Base-by-base conservation (phyloP, 176 grass and related monocot species). In the Aegilops umbellulata region DNA sequence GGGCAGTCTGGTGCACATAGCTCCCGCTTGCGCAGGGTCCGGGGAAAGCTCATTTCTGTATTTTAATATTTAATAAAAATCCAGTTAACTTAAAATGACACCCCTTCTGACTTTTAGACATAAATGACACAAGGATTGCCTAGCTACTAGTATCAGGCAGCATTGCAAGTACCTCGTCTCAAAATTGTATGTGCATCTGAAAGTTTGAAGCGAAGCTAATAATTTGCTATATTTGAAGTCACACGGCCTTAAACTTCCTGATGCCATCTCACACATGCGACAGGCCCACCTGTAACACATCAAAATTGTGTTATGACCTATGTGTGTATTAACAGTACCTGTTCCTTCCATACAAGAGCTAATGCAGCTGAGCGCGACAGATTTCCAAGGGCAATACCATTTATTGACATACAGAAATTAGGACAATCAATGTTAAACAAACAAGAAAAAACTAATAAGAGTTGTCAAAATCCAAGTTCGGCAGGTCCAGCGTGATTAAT, bases 161-260 rank as follows among this genome's bases (percentile, higher is more conserved):
- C 17, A 79, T 31, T 51, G 9, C 14, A 30, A 41, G 32, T 92
- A 98, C 96, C 96, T 94, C 77, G 89, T 84, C 74, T 95, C 88
- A 91, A 98, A 98, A 88, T 91, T 95, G 67, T 95, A 98, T 74
- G 78, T 89, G 88, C 96, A 98, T 92, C 84, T 95, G 82, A 94
- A 98, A 85, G 90, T 92, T 88, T 95, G 93, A 91, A 98, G 89
- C 60, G 88, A 95, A 86, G 77, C 30, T 79, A 98, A 84, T 30
- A 98, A 17, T 78, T 94, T 98, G 78, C 91, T 86, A 71, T 84
- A 73, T 86, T 94, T 98, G 65, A 95, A 91, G 66, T 98, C 96
- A 79, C 93, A 95, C n/a, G 93, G 96, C 24, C 82, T 86, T 74
- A 95, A 74, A 88, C 64, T 86, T 83, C 84, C 90, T 80, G 90